phyloP scores from a whole-genome alignment of 345 rosid species.

The Dipteronia dyeriana region DNA sequence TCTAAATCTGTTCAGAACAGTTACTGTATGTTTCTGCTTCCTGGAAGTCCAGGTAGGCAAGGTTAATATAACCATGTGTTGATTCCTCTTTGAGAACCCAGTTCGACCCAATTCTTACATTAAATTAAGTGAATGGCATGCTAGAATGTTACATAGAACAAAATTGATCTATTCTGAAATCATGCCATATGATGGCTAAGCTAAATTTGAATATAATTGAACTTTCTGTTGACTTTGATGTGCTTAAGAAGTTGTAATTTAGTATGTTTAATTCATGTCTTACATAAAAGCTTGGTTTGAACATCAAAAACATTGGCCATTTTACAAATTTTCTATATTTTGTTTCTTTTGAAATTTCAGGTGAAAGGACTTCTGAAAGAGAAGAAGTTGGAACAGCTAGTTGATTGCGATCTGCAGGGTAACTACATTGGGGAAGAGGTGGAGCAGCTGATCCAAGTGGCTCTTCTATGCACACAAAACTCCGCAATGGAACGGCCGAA shows the following conservation, averaged over 20 bases:
- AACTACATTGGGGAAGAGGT: conserved; percentile 63
- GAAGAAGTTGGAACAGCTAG: conserved; percentile 69
- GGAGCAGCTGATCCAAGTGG: conserved; percentile 82
- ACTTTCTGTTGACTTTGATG: background rate
- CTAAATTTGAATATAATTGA: background rate
- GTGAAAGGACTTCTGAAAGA: conserved; percentile 92
- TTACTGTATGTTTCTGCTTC: background rate
- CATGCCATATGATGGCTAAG: background rate
- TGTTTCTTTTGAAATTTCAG: conserved; percentile 40
- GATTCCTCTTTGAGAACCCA: background rate
- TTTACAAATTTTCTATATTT: background rate
- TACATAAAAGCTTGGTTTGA: background rate
- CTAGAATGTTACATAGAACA: background rate
- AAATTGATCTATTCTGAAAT: conserved; percentile 1
- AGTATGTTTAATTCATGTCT: background rate
- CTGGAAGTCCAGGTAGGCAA: background rate
- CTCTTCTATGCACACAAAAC: conserved; percentile 80
- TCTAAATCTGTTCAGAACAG: background rate
- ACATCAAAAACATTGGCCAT: background rate
- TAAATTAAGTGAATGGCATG: background rate
- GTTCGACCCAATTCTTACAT: background rate
- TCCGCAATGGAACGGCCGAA: conserved; percentile 81
- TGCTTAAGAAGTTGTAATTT: background rate
- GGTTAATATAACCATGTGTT: background rate
- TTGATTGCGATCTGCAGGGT: conserved; percentile 65